Evolutionary conservation across 2,329 filamentous ascomycete genomes (phyloP).

Genomic region (Scedosporium apiospermum): DNA sequence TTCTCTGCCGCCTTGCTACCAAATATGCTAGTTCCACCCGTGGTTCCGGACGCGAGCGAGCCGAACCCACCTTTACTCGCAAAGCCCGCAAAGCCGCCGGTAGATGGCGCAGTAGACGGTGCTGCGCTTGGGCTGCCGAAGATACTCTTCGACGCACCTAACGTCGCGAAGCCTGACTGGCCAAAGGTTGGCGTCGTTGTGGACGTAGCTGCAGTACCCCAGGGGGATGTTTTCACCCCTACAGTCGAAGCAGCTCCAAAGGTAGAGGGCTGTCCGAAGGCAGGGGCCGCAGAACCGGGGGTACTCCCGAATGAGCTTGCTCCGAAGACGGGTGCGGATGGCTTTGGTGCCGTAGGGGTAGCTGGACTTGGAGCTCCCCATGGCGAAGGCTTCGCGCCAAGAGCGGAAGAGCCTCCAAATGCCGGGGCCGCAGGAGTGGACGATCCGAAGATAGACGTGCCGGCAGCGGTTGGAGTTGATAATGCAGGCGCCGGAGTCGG

Average conservation of each 20-base stretch:
- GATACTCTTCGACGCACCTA: constrained; percentile 20
- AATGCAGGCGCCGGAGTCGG: constrained; percentile 22
- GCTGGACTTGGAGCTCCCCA: constrained; percentile 33
- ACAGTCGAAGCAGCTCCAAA: constrained; percentile 44
- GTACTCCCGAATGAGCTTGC: constrained; percentile 32
- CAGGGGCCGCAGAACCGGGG: constrained; percentile 21
- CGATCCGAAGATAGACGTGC: constrained; percentile 31
- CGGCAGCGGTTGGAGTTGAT: constrained; percentile 8
- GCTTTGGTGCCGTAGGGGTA: constrained; percentile 18
- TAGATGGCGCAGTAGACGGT: constrained; percentile 17
- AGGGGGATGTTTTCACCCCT: constrained; percentile 42
- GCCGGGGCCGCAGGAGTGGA: constrained; percentile 26
- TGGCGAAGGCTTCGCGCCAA: constrained; percentile 42
- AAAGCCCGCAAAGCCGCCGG: constrained; percentile 45
- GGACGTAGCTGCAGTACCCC: constrained; percentile 28
- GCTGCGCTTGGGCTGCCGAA: constrained; percentile 25
- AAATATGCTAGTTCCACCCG: constrained; percentile 17
- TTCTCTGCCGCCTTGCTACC: constrained; percentile 12
- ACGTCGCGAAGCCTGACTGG: constrained; percentile 28
- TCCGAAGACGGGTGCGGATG: constrained; percentile 31
- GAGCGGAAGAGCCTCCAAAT: constrained; percentile 36
- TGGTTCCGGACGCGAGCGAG: constrained; percentile 27
- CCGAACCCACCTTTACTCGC: constrained; percentile 46
- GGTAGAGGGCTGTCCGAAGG: constrained; percentile 27
- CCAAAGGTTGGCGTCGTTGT: constrained; percentile 38